Evolutionary conservation across 2,329 filamentous ascomycete species (phyloP), one percentile per base, ranked within the genome.

Genomic region (Calonectria pseudoreteaudii): DNA sequence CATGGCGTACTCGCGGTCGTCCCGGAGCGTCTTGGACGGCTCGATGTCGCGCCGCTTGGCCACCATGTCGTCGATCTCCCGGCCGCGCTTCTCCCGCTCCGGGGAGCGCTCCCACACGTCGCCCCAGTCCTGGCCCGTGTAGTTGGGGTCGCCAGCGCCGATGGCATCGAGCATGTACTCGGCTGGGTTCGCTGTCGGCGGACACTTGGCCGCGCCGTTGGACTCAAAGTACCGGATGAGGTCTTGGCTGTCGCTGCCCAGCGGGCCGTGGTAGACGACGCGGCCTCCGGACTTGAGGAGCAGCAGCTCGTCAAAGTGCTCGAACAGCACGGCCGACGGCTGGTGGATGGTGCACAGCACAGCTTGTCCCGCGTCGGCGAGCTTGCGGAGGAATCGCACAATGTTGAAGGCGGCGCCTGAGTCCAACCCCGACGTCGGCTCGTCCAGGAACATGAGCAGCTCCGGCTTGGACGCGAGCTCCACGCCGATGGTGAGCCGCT

Each of bases 401-500:
- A 93, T 92, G 76, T 92, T 91, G 76, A 90, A 92, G 0, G 90
- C 90, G 10, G 90, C 87, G 50, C 89, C 88, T 0, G 88, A 88
- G 75, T 92, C 90, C 14, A 92, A 87, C 11, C 90, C 90, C 4
- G 90, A 91, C 0, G 88, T 90, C 0, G 88, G 88, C 77, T 93
- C 92, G 69, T 93, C 91, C n/a, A 93, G 83, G 80, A 93, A 93
- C 78, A 93, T 87, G 7, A 93, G 84, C 6, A 93, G 85, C 41
- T 90, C 89, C 0, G 90, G 90, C 80, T 91, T 91, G 0, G 87
- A 86, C 0, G 89, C 90, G 4, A 91, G 82, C 74, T 91, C 89
- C 5, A 90, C 88, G 13, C 87, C 89, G 50, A 91, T 91, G 0
- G 90, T 91, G 4, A 91, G 81, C 4, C 89, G 83, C 80, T 91